Evolutionary conservation across 495 filamentous ascomycete genomes (phyloP), one percentile per base, ranked within the genome.

Genomic region (Xylaria palmicola): DNA sequence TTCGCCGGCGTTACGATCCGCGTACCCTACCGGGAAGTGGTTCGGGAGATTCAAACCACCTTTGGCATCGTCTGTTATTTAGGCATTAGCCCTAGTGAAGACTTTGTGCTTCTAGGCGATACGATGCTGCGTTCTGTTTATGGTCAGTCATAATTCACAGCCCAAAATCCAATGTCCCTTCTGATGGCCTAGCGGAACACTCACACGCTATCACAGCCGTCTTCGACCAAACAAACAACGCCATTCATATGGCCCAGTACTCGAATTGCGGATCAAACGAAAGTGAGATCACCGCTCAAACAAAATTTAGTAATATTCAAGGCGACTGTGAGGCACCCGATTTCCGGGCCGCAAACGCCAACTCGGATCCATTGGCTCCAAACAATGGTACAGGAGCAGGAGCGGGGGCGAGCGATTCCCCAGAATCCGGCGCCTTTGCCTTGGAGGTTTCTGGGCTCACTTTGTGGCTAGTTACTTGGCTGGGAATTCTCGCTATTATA

Each of bases 101-200:
- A 79, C 17, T 85, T 84, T 50, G 73, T 81, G 40, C 81, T 97
- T 10, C 76, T 98, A 34, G 94, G 94, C 6, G 94, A 98, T 72
- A 97, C 94, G 0, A 97, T 98, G 79, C 77, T 98, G 17, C 85
- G 94, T 62, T 91, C 87, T 39, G 92, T 92, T 1, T 98, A 97
- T 67, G 89, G 78, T 81, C 59, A 52, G 76, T 73, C 9, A 15
- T 47, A 22, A 22, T 12, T 44, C 29, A 32, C 12, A 44, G 1
- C 53, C 58, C 10, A 2, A 3, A 4, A 17, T 17, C 19, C 6
- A 44, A n/a, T n/a, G n/a, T n/a, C n/a, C n/a, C n/a, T n/a, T 26
- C 1, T 20, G 3, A 26, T 17, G 15, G 2, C 19, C 39, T 17
- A 19, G 29, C 29, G 15, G 19, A 43, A 34, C 7, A 36, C 47